Evolutionary conservation across 176 grass and related monocot species (phyloP).

Genomic region (Oryza punctata): DNA sequence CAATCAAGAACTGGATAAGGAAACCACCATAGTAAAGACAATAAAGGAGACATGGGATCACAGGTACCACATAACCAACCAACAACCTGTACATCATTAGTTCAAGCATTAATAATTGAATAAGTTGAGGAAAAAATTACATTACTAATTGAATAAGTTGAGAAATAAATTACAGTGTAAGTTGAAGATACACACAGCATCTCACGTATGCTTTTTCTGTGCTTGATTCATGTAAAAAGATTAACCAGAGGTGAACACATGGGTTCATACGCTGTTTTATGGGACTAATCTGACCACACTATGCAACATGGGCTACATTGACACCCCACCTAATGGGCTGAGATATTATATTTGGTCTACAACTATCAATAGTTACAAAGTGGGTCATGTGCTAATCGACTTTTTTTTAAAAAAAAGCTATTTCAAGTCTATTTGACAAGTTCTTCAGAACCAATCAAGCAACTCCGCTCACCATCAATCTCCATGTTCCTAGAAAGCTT

Average conservation of each 20-base stretch:
- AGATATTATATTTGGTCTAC: not conserved
- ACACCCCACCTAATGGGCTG: not conserved
- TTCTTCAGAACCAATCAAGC: not conserved
- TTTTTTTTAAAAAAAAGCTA: not conserved
- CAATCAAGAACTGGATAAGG: conserved; percentile 87
- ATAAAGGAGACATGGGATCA: conserved; percentile 77
- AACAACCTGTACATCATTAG: conserved; percentile 73
- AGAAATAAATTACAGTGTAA: not conserved
- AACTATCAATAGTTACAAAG: not conserved
- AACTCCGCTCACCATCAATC: not conserved
- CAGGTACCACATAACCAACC: conserved; percentile 67
- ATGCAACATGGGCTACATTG: not conserved
- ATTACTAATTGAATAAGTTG: conserved; percentile 17
- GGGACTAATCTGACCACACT: not conserved
- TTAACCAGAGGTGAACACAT: not conserved
- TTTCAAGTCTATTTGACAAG: not conserved
- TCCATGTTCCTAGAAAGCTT: not conserved
- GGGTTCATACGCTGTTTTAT: not conserved
- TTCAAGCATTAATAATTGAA: conserved; percentile 19
- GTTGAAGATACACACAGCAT: not conserved
- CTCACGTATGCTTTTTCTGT: not conserved
- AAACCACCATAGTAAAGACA: conserved; percentile 87
- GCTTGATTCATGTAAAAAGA: not conserved
- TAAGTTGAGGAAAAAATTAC: conserved; percentile 15
- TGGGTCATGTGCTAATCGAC: not conserved